phyloP scores from a whole-genome alignment of 2,329 filamentous ascomycete species.

The Ophiostoma sp. region DNA sequence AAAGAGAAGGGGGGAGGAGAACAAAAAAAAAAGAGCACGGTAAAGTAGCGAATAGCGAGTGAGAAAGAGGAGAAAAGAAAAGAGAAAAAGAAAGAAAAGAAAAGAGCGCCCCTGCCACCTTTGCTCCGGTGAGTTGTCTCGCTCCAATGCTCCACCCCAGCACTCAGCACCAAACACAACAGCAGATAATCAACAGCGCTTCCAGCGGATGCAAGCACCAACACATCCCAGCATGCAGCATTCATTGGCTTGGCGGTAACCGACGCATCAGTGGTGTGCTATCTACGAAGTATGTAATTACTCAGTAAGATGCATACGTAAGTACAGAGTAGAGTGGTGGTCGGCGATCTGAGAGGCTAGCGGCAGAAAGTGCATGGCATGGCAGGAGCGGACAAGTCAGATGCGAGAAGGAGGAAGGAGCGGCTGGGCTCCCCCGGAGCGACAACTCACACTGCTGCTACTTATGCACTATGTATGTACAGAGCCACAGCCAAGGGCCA shows the following conservation, averaged over 20 bases:
- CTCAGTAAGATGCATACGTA: background rate
- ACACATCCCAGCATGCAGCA: background rate
- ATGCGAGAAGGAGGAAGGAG: background rate
- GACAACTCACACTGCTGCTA: background rate
- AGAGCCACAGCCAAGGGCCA: background rate
- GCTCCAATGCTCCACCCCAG: background rate
- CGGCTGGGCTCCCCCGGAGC: background rate
- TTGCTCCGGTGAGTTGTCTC: background rate
- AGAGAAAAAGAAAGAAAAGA: background rate
- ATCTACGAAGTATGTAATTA: background rate
- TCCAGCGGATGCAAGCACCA: conserved; percentile 7
- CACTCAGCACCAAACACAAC: background rate
- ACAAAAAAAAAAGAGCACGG: background rate
- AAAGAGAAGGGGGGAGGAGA: background rate
- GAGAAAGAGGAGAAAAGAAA: background rate
- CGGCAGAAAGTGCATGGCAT: conserved; percentile 13
- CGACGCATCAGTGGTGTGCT: background rate
- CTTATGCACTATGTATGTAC: too few species aligned
- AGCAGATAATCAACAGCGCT: background rate
- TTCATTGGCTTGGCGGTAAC: background rate
- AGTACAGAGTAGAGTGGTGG: background rate
- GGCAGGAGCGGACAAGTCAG: conserved; percentile 1
- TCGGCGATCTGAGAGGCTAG: conserved; percentile 10
- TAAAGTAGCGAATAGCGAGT: background rate
- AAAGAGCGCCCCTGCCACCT: conserved; percentile 1